Conservation (phyloP, 1,139 yeast species). For the Diutina catenulata region DNA sequence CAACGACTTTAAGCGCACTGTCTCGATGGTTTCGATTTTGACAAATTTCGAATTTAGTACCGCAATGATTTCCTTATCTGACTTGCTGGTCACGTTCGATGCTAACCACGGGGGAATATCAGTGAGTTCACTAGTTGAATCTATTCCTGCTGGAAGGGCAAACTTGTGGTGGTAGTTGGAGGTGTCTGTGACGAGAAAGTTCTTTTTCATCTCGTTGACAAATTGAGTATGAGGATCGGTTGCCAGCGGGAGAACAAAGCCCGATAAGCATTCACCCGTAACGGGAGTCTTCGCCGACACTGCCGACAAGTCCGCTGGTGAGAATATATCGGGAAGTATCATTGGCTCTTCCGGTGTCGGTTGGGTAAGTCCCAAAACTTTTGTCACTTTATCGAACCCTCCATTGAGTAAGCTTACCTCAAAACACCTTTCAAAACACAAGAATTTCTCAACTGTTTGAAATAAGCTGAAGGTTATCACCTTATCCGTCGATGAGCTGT, state of each 20-base stretch:
- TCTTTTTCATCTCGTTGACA: constrained; percentile 2
- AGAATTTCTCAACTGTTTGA: not conserved
- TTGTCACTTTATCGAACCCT: not conserved
- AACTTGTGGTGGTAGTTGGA: not conserved
- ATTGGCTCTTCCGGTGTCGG: not conserved
- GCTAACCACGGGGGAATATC: not conserved
- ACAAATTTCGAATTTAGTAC: not conserved
- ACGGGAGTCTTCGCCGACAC: not conserved
- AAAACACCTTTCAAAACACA: not conserved
- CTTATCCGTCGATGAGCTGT: not conserved
- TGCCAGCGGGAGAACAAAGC: constrained; percentile 5
- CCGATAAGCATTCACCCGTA: not conserved
- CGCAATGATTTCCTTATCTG: not conserved
- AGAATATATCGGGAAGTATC: not conserved
- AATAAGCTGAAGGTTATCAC: not conserved
- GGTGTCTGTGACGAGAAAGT: too few relatives aligned
- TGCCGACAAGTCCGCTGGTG: not conserved
- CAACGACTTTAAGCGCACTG: not conserved
- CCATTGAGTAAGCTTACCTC: not conserved
- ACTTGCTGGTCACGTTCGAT: not conserved
- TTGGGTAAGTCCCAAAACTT: not conserved
- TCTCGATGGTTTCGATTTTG: not conserved
- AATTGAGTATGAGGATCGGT: not conserved
- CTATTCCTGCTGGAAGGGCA: not conserved
- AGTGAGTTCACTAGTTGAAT: not conserved